Evolutionary conservation across 2,329 filamentous ascomycete genomes (phyloP), one percentile per base, ranked within the genome.

Genomic region (Graphilbum ipis-grandicollis): DNA sequence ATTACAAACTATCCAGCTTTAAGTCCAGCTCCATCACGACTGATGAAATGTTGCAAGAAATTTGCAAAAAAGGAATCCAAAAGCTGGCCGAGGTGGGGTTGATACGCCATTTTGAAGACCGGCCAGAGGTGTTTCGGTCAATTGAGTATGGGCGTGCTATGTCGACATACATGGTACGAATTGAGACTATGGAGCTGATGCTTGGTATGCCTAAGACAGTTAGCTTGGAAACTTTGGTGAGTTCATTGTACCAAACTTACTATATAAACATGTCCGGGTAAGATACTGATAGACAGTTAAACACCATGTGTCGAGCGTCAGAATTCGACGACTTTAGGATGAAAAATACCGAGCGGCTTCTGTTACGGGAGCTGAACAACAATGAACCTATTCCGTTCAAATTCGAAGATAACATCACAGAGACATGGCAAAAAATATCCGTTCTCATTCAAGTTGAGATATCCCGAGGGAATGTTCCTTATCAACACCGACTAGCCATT

Each of bases 161-260:
- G 83, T 79, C 82, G 31, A 70, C 73, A 34, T 92, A 88, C 51
- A 88, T 83, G 57, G 61, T 90, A 3, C 71, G 71, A 18, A 86
- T 86, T 46, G 67, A 78, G 28, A 90, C 82, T 0, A 92, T 90
- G 81, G 77, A 74, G 46, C 52, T 63, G 1, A 62, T 92, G 13
- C 56, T 88, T 31, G 59, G 60, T 0, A 60, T 90, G 36, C 66
- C 69, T n/a, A 53, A 58, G 1, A 68, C 65, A 30, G 66, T 75
- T 0, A 71, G 66, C 8, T 60, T 76, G 7, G 75, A 75, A 22
- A 68, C 81, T 31, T 73, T 88, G 47, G 79, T 84, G 57, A 58
- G 73, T 17, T n/a, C n/a, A n/a, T n/a, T n/a, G n/a, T n/a, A n/a
- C n/a, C n/a, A n/a, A n/a, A n/a, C n/a, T n/a, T n/a, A n/a, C n/a